Percentiles rank a stretch among this genome's conserved stretches.
Conservation (phyloP, 2,329 filamentous ascomycete species). For the Hypoxylon sp. region DNA sequence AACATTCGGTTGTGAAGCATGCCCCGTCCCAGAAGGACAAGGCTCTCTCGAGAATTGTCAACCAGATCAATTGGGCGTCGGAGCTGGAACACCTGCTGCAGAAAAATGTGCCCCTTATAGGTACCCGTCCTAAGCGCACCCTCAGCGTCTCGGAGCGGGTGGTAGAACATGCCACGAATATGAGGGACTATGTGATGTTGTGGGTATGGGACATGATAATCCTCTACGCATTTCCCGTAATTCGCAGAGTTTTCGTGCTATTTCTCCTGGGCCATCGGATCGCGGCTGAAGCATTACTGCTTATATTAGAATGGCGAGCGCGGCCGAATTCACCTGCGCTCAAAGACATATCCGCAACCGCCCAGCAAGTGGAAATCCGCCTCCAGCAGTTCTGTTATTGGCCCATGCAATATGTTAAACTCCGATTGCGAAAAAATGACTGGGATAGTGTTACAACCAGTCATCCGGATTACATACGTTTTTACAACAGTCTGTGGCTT, state of each 20-base stretch:
- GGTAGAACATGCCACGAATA: constrained; percentile 90
- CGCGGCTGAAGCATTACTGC: constrained; percentile 82
- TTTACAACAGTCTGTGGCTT: constrained; percentile 98
- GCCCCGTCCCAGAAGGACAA: constrained; percentile 85
- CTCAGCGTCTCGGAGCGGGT: constrained; percentile 95
- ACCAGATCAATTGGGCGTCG: constrained; percentile 96
- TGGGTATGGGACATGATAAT: constrained; percentile 79
- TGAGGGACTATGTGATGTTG: constrained; percentile 81
- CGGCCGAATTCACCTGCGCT: constrained; percentile 85
- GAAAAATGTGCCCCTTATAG: constrained; percentile 89
- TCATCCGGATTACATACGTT: constrained; percentile 97
- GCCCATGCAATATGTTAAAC: constrained; percentile 94
- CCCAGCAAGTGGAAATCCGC: constrained; percentile 96
- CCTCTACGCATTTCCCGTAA: constrained; percentile 82
- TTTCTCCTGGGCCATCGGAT: constrained; percentile 84
- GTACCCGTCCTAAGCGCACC: constrained; percentile 83
- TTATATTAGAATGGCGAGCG: constrained; percentile 86
- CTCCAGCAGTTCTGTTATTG: constrained; percentile 99
- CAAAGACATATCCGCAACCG: constrained; percentile 96
- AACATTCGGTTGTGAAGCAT: constrained; percentile 87
- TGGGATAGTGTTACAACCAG: constrained; percentile 97
- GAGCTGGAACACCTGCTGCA: constrained; percentile 89
- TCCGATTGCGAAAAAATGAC: constrained; percentile 89
- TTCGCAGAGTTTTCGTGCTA: constrained; percentile 81
- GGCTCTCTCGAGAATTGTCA: constrained; percentile 84